phyloP scores from a whole-genome alignment of 805 yeast genomes.

The Cyberlindnera misumaiensis region DNA sequence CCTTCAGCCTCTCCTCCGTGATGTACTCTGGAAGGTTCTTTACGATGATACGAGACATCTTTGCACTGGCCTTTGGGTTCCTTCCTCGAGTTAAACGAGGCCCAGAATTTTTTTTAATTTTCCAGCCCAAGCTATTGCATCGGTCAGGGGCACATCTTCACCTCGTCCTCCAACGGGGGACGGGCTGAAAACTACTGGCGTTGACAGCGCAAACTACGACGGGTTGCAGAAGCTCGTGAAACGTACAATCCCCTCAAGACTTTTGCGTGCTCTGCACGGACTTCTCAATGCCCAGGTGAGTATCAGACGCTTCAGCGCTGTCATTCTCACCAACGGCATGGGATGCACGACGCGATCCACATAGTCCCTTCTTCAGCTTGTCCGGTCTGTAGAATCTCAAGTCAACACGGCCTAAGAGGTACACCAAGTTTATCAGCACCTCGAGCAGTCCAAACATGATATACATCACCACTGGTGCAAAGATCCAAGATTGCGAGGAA shows the following conservation, averaged over 20 bases:
- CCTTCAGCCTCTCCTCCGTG: slow-evolving; percentile 63
- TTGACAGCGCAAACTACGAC: no score
- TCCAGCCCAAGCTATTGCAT: no score
- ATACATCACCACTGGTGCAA: slow-evolving; percentile 54
- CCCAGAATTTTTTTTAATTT: no score
- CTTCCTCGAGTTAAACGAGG: not conserved
- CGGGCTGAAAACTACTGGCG: no score
- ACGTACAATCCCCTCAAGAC: no score
- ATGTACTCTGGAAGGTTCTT: slow-evolving; percentile 80
- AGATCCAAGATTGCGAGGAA: slow-evolving; percentile 35
- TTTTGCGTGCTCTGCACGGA: no score
- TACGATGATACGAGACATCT: slow-evolving; percentile 83
- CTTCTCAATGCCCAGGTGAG: no score
- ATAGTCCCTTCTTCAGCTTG: slow-evolving; percentile 28
- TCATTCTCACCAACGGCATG: no score
- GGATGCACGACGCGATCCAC: slow-evolving; percentile 6
- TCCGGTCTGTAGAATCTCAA: slow-evolving; percentile 79
- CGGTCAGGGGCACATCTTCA: no score
- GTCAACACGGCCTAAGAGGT: slow-evolving; percentile 61
- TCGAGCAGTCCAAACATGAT: slow-evolving; percentile 66
- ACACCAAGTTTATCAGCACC: slow-evolving; percentile 46
- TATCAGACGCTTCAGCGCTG: no score
- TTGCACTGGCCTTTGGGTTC: not conserved
- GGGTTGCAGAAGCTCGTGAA: no score
- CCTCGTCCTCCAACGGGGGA: no score